Conservation (phyloP, 2,329 filamentous ascomycete genomes). For the Botrytis squamosa region DNA sequence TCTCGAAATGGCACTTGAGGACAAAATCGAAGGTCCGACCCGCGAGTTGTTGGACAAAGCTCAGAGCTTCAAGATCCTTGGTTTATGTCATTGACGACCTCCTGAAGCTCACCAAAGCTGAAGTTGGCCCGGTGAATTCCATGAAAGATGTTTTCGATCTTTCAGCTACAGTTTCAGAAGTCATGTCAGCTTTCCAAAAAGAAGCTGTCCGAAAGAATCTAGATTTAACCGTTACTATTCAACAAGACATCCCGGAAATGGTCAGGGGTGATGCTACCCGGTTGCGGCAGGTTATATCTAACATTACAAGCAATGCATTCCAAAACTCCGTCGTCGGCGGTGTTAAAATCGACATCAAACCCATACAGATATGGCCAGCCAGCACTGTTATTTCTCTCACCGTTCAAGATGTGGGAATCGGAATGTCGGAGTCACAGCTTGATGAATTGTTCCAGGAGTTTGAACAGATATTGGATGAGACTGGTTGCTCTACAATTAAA, state of each 20-base stretch:
- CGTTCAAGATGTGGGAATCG: conserved; percentile 28
- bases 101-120: conserved; percentile 82
- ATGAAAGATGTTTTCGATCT: conserved; percentile 82
- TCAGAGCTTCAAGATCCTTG: conserved; percentile 85
- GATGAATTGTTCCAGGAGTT: conserved; percentile 59
- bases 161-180: conserved; percentile 67
- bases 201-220: conserved; percentile 58
- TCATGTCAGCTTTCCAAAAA: conserved; percentile 67
- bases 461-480: conserved; percentile 55
- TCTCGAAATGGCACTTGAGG: conserved; percentile 85
- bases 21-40: conserved; percentile 73
- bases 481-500: conserved; percentile 34
- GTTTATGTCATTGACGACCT: conserved; percentile 95
- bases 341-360: conserved; percentile 32
- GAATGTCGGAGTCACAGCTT: conserved; percentile 42
- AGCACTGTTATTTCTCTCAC: conserved; percentile 27
- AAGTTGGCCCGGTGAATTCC: conserved; percentile 74
- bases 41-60: conserved; percentile 80
- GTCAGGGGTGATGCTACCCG: conserved; percentile 29
- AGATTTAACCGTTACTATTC: conserved; percentile 25
- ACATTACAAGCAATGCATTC: conserved; percentile 31
- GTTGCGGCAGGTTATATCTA: conserved; percentile 30
- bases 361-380: conserved; percentile 13
- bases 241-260: conserved; percentile 27
- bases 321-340: conserved; percentile 28